Evolutionary conservation across 805 yeast species (phyloP), one percentile per base, ranked within the genome.

Genomic region (Hyphopichia homilentoma): DNA sequence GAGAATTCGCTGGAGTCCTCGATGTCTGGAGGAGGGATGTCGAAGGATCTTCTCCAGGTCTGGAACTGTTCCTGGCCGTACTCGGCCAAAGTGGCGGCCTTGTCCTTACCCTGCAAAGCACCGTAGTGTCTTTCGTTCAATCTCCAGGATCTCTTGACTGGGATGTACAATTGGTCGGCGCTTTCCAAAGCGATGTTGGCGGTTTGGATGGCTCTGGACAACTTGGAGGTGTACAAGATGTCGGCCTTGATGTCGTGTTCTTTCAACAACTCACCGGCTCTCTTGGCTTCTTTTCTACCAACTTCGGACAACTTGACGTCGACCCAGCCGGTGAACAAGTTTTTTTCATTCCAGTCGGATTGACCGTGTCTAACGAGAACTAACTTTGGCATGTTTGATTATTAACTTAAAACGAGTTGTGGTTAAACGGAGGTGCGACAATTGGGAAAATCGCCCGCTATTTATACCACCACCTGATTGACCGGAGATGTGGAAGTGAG

Each of bases 91-190:
- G 96, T 84, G 54, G 75, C 89, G 51, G 96, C 96, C 76, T 89
- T 89, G 77, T 90, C 94, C 75, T 90, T 88, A 67, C 97, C 97
- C 74, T 90, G 97, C 58, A 89, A 79, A 52, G 87, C 97, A 78
- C 97, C 97, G 75, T 89, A 89, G 71, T 89, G 97, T 78, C 97
- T 93, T 76, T 89, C 97, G 75, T 89, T 89, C 65, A 89, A 79
- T 78, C 97, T 84, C 97, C 97, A 90, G 35, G 90, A 77, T 77
- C 97, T 85, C 68, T 81, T 79, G 54, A 84, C 94, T 57, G 94
- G 96, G 48, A 89, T 77, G 77, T 79, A 89, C 50, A 86, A 70
- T 61, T 88, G 85, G 68, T 88, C 97, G 38, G 97, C 90, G 46
- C 73, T 63, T 42, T 83, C 86, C 50, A 89, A 73, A 38, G 96